Evolutionary conservation across 345 rosid genomes (phyloP).

Genomic region (Eucalyptus marginata): DNA sequence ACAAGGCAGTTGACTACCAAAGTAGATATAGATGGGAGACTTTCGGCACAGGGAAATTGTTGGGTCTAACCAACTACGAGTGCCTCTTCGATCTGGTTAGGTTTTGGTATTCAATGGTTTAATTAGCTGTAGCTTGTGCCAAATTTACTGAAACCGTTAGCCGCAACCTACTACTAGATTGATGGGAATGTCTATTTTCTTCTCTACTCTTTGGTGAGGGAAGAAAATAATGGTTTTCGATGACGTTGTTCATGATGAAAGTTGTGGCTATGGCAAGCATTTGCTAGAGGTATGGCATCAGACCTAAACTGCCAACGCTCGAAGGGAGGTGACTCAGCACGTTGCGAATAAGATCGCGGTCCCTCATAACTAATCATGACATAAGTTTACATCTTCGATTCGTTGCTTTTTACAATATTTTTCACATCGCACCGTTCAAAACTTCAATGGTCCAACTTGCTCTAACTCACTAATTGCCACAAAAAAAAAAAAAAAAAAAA

Average conservation of each 20-base stretch:
- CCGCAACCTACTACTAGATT: background rate
- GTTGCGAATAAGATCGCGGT: background rate
- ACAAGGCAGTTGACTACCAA: background rate
- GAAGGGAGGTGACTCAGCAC: background rate
- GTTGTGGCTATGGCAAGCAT: background rate
- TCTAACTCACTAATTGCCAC: background rate
- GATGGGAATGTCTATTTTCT: background rate
- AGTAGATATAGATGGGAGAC: background rate
- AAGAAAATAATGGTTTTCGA: background rate
- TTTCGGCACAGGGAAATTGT: background rate
- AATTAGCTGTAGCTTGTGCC: background rate
- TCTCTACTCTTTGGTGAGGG: background rate
- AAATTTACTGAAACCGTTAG: background rate
- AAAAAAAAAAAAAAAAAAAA: background rate
- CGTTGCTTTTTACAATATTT: background rate
- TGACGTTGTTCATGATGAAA: background rate
- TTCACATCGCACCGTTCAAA: background rate
- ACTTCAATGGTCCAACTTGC: background rate
- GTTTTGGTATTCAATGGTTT: background rate
- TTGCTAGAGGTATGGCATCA: background rate
- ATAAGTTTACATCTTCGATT: background rate
- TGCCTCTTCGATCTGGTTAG: background rate
- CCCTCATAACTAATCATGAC: background rate
- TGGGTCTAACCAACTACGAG: background rate
- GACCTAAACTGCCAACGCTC: background rate